These are phyloP conservation scores for Aspergillus incahuasiensis DNA, from an alignment of 495 filamentous ascomycete genomes.

Conservation along the genomic window DNA sequence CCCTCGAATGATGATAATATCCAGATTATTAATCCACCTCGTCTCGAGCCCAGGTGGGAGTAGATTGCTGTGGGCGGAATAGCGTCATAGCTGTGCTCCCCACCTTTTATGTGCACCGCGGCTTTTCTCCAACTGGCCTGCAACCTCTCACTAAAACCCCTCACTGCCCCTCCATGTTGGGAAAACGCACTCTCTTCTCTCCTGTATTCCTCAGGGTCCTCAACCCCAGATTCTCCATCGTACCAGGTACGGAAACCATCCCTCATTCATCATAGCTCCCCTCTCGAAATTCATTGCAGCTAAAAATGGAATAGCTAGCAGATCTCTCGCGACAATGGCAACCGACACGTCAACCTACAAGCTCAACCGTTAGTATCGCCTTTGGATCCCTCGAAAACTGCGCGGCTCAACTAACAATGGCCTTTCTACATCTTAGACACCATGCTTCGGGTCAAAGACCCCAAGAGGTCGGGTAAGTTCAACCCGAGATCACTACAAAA, in stretches of 20 bases:
- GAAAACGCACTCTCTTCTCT: constrained; percentile 16
- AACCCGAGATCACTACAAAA: not conserved
- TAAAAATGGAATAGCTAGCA: constrained; percentile 13
- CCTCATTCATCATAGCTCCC: constrained; percentile 4
- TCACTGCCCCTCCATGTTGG: constrained; percentile 19
- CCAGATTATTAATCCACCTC: too few relatives aligned
- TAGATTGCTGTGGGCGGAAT: constrained; percentile 6
- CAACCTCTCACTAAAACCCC: constrained; percentile 1
- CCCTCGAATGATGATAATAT: too few relatives aligned
- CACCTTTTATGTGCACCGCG: constrained; percentile 6
- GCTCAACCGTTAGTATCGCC: constrained; percentile 67
- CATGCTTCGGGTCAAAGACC: constrained; percentile 94
- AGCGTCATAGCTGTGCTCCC: constrained; percentile 17
- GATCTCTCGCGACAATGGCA: constrained; percentile 60
- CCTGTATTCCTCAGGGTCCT: constrained; percentile 25
- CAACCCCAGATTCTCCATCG: constrained; percentile 18
- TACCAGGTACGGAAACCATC: constrained; percentile 15
- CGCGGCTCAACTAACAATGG: not conserved
- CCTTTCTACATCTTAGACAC: constrained; percentile 25
- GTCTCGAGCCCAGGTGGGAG: not conserved
- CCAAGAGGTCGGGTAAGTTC: constrained; percentile 63
- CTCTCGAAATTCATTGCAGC: not conserved
- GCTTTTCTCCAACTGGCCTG: constrained; percentile 15
- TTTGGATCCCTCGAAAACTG: too few relatives aligned
- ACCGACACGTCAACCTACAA: constrained; percentile 80